Base-by-base conservation (phyloP, 2,329 filamentous ascomycete genomes). In the Arthrobotrys iridis region DNA sequence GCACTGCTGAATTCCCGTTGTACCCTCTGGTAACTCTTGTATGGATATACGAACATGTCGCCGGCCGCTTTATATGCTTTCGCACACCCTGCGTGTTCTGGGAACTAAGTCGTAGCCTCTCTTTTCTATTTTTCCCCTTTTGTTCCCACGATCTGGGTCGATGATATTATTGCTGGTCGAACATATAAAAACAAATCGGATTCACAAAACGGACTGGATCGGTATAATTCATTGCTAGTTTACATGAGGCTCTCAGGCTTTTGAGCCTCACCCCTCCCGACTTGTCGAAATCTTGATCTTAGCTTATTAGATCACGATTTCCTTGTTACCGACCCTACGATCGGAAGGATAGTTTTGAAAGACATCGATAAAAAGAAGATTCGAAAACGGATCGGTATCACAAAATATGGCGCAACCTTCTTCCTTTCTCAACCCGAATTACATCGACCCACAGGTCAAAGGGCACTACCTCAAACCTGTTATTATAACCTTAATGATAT, bases 401-500 rank as follows among this genome's bases (percentile, higher is more conserved):
- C 22, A 55, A 43, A 60, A 60, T 2, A 74, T 74, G 70, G 28
- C 62, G 10, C 33, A 66, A 46, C 58, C 71, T 58, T 75, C 71
- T 18, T 68, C 71, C 18, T 75, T 75, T 46, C 22, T 37, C 37
- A 40, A 58, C 18, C 71, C 71, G 26, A 75, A 75, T 28, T 75
- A 75, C 26, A 40, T 63, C 15, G 41, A 75, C 26, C 71, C 71
- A 13, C 57, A 75, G 28, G 71, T 75, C 43, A 67, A 67, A 68
- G 71, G 71, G 10, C 63, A 68, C 45, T 75, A 75, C 15, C 71
- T 75, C 33, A 67, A 75, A 20, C 63, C 71, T 8, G 57, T 75
- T 4, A 68, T 75, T 7, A 75, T 75, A 63, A 68, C 63, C 40
- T 66, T 75, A 43, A 75, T 75, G 71, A 43, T 68, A 33, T 45